Conservation (phyloP, 2,329 filamentous ascomycete genomes). For the Scedosporium minutisporum region DNA sequence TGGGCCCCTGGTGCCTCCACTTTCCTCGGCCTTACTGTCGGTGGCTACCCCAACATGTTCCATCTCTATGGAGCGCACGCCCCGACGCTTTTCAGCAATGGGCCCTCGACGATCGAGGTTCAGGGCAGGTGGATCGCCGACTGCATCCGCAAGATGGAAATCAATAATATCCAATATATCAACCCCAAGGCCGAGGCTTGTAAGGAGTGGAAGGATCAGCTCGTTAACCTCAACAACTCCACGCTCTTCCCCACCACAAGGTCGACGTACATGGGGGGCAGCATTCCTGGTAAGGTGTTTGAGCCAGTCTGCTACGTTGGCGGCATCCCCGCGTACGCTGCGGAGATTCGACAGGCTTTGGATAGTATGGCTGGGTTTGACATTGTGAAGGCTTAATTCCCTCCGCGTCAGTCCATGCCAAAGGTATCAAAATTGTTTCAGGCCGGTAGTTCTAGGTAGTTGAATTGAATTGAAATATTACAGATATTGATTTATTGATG, state of each 20-base stretch:
- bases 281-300: conserved; percentile 40
- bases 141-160: conserved; percentile 36
- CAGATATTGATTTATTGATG: too few species aligned
- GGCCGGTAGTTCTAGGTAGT: not conserved
- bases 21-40: conserved; percentile 33
- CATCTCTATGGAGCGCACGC: conserved; percentile 46
- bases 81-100: conserved; percentile 46
- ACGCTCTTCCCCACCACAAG: conserved; percentile 38
- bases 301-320: conserved; percentile 41
- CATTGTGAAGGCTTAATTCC: conserved; percentile 10
- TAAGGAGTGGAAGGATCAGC: conserved; percentile 36
- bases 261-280: conserved; percentile 48
- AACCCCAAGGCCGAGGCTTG: conserved; percentile 36
- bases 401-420: not conserved
- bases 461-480: not conserved
- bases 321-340: conserved; percentile 25
- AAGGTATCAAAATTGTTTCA: not conserved
- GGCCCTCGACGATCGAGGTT: conserved; percentile 41
- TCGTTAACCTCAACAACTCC: conserved; percentile 34
- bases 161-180: conserved; percentile 36
- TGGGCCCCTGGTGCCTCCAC: conserved; percentile 31
- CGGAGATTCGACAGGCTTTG: conserved; percentile 22
- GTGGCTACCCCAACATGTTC: conserved; percentile 41
- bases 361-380: conserved; percentile 26
- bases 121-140: conserved; percentile 49